A percentile compares a stretch with the other conserved stretches of the same genome.
Evolutionary conservation across 371 early-diverging fungal species (phyloP).

Genomic region (Cokeromyces recurvatus): DNA sequence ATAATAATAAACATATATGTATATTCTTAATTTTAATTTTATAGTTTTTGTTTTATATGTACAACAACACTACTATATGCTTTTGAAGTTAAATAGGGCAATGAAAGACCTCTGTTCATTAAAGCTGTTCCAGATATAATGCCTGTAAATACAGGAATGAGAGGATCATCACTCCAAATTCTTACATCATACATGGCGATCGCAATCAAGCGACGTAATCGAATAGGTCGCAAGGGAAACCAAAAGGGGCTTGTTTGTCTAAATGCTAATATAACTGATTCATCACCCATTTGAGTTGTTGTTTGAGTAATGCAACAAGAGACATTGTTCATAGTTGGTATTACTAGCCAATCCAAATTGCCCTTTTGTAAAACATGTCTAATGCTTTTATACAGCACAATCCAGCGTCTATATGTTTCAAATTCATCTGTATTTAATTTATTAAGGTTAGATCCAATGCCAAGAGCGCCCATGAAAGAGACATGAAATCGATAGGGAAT

Average conservation of each 20-base stretch:
- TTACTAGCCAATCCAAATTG: constrained; percentile 28
- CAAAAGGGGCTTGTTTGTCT: constrained; percentile 25
- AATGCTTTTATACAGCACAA: constrained; percentile 30
- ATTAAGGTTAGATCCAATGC: constrained; percentile 28
- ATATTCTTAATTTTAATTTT: background rate
- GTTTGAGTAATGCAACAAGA: constrained; percentile 18
- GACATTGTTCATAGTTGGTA: constrained; percentile 1
- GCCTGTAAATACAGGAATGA: constrained; percentile 8
- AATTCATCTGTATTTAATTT: constrained; percentile 3
- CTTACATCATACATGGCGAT: constrained; percentile 10
- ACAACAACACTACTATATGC: constrained; percentile 20
- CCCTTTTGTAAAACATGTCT: constrained; percentile 27
- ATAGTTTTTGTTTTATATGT: constrained; percentile 1
- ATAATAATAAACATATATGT: too few relatives aligned
- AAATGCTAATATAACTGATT: constrained; percentile 29
- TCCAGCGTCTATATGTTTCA: constrained; percentile 23
- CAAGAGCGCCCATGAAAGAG: constrained; percentile 34
- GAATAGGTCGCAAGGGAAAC: constrained; percentile 17
- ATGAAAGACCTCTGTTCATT: constrained; percentile 21
- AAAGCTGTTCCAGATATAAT: constrained; percentile 22
- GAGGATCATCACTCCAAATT: constrained; percentile 22
- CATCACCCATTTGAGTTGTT: constrained; percentile 5
- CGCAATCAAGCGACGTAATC: constrained; percentile 13
- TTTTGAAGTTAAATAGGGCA: constrained; percentile 15
- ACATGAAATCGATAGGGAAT: constrained; percentile 37